Base-by-base conservation (phyloP, 1,139 yeast genomes). In the Suhomyces choctaworum region DNA sequence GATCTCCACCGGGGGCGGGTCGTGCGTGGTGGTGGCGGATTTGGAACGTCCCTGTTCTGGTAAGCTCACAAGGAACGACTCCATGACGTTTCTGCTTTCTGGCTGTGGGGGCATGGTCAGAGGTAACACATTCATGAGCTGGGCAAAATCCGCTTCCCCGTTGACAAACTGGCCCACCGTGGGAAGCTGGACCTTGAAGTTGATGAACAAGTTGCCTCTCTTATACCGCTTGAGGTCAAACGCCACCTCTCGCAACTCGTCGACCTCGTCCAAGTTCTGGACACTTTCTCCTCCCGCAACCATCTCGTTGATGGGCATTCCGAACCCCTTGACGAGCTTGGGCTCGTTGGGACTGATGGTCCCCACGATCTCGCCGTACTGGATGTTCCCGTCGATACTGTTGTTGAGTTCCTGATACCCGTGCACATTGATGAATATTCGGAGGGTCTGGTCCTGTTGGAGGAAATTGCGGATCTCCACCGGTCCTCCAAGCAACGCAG, bases 241-340 rank as follows among this genome's bases (percentile, higher is more conserved):
- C 1, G 44, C 51, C 2, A 44, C 44, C 2, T 48, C 52, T 11
- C 42, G 40, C 9, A 40, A 27, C 17, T 47, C 51, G 10, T 50
- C 51, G 4, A 41, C 45, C 21, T 51, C 54, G 13, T 47, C 48
- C 4, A 43, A 27, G 15, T 48, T 42, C 34, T 57, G 56, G 16
- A 42, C 44, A 27, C 49, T 53, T 14, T 50, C 52, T 0, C 64
- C 67, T 16, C 60, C 60, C 4, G 45, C 47, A 8, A 47, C 69
- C 39, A 55, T 64, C 26, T 66, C 59, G 58, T 77, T 76, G 21
- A 78, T 73, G 4, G 95, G 95, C 82, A 78, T 77, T 15, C 86
- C 85, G 29, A 63, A 57, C 1, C 75, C 76, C 37, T 62, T 62
- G 1, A 78, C 67, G 4, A 73, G 54, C 42, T 77, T 78, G 2